Evolutionary conservation across 1,284 basidiomycete species (phyloP).

Genomic region (Apiotrichum mycotoxinovorans): DNA sequence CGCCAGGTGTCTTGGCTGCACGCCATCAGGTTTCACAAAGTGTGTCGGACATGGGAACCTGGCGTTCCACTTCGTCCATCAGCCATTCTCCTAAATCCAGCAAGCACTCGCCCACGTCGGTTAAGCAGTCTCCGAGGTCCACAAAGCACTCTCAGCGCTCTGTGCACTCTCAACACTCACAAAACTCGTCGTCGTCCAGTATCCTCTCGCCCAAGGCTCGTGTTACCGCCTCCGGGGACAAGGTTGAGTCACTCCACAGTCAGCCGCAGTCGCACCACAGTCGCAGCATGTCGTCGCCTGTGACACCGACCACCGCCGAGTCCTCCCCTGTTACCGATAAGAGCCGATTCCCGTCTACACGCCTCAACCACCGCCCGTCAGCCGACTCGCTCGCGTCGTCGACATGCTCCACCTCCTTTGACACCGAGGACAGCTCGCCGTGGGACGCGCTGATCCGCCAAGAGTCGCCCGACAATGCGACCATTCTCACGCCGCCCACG

Average conservation of each 20-base stretch:
- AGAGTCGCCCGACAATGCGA: neutral
- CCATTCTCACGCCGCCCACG: neutral
- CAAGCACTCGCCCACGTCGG: neutral
- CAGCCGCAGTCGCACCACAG: neutral
- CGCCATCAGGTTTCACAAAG: constrained; percentile 15
- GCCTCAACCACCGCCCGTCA: neutral
- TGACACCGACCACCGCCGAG: neutral
- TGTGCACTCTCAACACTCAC: too few relatives aligned
- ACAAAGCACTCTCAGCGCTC: too few relatives aligned
- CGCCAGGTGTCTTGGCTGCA: constrained; percentile 7
- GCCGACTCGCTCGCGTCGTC: constrained; percentile 7
- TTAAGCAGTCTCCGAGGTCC: neutral
- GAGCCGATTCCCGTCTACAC: neutral
- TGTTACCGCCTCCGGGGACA: neutral
- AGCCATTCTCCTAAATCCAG: neutral
- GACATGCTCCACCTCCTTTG: constrained; percentile 8
- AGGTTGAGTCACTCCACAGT: neutral
- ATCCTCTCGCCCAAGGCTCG: neutral
- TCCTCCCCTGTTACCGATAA: neutral
- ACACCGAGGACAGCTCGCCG: constrained; percentile 2
- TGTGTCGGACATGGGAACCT: constrained; percentile 3
- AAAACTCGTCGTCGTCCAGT: neutral
- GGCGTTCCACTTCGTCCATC: constrained; percentile 1
- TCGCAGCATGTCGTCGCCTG: neutral
- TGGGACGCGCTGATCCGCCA: constrained; percentile 14